Conservation (phyloP, 2,329 filamentous ascomycete genomes). For the Gliomastix tumulicola region DNA sequence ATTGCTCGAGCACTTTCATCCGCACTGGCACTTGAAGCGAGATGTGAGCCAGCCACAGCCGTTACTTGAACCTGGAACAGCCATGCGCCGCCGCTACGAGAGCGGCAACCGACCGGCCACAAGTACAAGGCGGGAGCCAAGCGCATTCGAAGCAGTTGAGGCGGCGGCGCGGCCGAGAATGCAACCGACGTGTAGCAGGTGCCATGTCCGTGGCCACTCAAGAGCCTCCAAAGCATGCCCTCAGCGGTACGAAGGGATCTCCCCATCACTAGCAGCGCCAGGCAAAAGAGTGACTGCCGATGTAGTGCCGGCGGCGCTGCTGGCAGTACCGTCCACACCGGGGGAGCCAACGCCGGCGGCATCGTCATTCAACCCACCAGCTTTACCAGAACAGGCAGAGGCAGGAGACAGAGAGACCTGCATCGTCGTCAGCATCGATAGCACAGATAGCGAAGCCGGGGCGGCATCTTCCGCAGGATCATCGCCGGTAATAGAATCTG, state of each 20-base stretch:
- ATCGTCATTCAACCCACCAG: neutral
- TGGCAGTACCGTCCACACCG: neutral
- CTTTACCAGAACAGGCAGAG: neutral
- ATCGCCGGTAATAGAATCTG: no score
- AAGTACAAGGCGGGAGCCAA: slow-evolving; percentile 4
- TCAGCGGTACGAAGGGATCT: slow-evolving; percentile 1
- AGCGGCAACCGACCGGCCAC: neutral
- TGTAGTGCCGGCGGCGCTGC: no score
- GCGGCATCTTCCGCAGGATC: neutral
- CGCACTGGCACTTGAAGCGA: slow-evolving; percentile 5
- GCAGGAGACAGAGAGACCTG: neutral
- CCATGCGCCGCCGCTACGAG: neutral
- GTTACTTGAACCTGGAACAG: neutral
- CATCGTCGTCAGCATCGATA: neutral
- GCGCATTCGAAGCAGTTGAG: slow-evolving; percentile 9
- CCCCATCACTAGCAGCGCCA: neutral
- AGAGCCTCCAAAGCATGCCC: slow-evolving; percentile 2
- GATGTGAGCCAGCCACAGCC: neutral
- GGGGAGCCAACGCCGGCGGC: neutral
- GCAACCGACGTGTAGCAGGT: slow-evolving; percentile 8
- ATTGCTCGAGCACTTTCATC: slow-evolving; percentile 4
- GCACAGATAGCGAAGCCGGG: neutral
- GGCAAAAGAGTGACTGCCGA: no score
- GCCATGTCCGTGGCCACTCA: slow-evolving; percentile 2
- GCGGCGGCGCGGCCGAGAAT: slow-evolving; percentile 1